These are phyloP conservation scores for Suillus tomentosus DNA, from an alignment of 768 basidiomycete species.

Conservation along the genomic window DNA sequence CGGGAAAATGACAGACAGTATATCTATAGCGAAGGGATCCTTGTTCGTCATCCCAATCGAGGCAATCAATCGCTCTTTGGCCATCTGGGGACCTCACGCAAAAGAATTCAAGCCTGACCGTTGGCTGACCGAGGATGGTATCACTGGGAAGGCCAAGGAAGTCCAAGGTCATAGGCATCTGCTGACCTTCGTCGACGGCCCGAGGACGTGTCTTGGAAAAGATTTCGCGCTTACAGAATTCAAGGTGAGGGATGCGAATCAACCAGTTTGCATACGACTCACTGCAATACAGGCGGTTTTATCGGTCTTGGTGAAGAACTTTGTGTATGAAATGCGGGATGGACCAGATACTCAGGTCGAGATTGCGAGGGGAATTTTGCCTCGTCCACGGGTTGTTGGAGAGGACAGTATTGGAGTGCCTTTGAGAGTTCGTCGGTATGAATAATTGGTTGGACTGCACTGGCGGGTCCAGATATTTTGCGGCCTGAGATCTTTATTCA, in stretches of 20 bases:
- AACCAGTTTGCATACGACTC: not conserved
- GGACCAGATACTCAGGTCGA: conserved; percentile 14
- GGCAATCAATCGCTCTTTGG: conserved; percentile 40
- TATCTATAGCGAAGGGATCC: conserved; percentile 42
- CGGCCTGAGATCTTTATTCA: not conserved
- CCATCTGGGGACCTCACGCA: conserved; percentile 48
- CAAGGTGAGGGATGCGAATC: conserved; percentile 33
- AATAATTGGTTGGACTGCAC: not conserved
- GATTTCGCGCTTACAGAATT: conserved; percentile 43
- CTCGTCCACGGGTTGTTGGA: conserved; percentile 24
- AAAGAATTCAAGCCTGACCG: conserved; percentile 45
- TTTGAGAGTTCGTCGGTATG: conserved; percentile 31
- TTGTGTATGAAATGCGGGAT: conserved; percentile 16
- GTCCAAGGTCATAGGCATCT: conserved; percentile 43
- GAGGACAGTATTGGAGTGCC: conserved; percentile 34
- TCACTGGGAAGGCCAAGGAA: conserved; percentile 33
- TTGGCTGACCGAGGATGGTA: conserved; percentile 39
- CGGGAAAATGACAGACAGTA: conserved; percentile 31
- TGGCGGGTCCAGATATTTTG: not conserved
- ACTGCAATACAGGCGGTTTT: conserved; percentile 39
- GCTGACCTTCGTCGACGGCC: conserved; percentile 47
- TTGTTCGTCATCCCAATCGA: conserved; percentile 39
- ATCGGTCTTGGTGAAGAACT: conserved; percentile 40
- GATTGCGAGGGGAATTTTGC: conserved; percentile 9
- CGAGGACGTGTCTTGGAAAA: conserved; percentile 46